phyloP scores from a whole-genome alignment of 2,329 filamentous ascomycete species.

The Teratosphaeria zuluensis region DNA sequence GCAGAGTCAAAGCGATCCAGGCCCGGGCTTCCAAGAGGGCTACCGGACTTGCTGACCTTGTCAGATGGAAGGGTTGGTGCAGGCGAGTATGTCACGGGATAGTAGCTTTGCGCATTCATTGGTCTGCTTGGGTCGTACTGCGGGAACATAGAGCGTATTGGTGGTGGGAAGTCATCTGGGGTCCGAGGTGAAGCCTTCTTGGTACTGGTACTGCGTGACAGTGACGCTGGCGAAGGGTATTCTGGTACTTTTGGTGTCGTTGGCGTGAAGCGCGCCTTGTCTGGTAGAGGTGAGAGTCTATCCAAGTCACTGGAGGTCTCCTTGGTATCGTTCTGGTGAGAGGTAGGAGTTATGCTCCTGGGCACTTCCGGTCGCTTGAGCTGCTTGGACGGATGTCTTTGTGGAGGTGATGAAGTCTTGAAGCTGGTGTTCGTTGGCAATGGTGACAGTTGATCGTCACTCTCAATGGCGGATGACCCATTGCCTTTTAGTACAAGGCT shows the following conservation, averaged over 20 bases:
- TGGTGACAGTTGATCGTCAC: constrained; percentile 17
- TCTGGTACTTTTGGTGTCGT: constrained; percentile 6
- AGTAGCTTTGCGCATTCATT: constrained; percentile 60
- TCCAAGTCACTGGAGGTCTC: constrained; percentile 5
- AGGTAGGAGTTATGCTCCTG: neutral
- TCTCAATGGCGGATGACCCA: constrained; percentile 2
- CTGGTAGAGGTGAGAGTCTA: constrained; percentile 16
- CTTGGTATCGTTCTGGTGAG: neutral
- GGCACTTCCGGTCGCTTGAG: constrained; percentile 6
- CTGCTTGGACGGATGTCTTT: constrained; percentile 6
- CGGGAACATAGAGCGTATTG: constrained; percentile 60
- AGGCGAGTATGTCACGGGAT: constrained; percentile 47
- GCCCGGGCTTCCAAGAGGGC: constrained; percentile 14
- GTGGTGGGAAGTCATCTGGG: neutral
- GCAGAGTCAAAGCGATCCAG: constrained; percentile 20
- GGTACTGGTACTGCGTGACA: neutral
- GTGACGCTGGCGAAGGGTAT: constrained; percentile 6
- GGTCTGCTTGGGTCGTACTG: constrained; percentile 60
- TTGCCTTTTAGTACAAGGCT: constrained; percentile 4
- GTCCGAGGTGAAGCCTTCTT: neutral
- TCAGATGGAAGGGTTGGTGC: constrained; percentile 54
- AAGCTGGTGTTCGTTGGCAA: constrained; percentile 17
- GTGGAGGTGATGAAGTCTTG: constrained; percentile 8
- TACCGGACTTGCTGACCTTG: constrained; percentile 52
- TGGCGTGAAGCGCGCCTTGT: constrained; percentile 12